phyloP scores from a whole-genome alignment of 2,329 filamentous ascomycete species.

The Plenodomus lindquistii region DNA sequence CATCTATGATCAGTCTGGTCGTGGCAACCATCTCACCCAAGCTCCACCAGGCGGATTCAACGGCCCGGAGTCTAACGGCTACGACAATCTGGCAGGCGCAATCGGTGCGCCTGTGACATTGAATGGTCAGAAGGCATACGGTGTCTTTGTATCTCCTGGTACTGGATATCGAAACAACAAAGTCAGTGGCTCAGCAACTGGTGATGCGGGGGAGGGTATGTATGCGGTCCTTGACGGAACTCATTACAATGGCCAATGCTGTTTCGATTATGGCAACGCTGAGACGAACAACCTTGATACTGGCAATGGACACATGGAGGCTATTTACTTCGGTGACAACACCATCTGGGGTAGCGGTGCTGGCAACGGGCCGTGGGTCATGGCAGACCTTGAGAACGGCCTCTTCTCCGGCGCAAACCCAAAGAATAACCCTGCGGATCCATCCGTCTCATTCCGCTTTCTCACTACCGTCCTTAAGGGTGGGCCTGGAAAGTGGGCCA shows the following conservation, averaged over 20 bases:
- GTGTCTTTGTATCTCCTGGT: slow-evolving; percentile 64
- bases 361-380: slow-evolving; percentile 67
- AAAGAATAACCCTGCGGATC: slow-evolving; percentile 56
- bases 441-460: slow-evolving; percentile 60
- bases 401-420: slow-evolving; percentile 61
- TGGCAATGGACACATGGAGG: slow-evolving; percentile 69
- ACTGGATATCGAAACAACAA: slow-evolving; percentile 66
- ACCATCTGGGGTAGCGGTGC: slow-evolving; percentile 61
- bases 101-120: slow-evolving; percentile 64
- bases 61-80: slow-evolving; percentile 61
- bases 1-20: slow-evolving; percentile 69
- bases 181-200: slow-evolving; percentile 57
- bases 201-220: slow-evolving; percentile 62
- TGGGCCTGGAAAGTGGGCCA: slow-evolving; percentile 59
- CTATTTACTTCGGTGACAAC: slow-evolving; percentile 65
- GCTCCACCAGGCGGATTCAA: slow-evolving; percentile 62
- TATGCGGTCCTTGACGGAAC: slow-evolving; percentile 64
- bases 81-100: slow-evolving; percentile 63
- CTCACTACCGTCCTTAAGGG: slow-evolving; percentile 63
- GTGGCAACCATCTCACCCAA: slow-evolving; percentile 64
- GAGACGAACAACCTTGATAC: slow-evolving; percentile 50
- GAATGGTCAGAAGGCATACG: slow-evolving; percentile 65
- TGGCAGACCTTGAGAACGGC: slow-evolving; percentile 71
- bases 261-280: slow-evolving; percentile 52
- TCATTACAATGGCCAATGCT: slow-evolving; percentile 62